These are phyloP conservation scores for Ceratobasidium sp. DNA, from an alignment of 1,284 basidiomycete genomes.

Conservation along the genomic window DNA sequence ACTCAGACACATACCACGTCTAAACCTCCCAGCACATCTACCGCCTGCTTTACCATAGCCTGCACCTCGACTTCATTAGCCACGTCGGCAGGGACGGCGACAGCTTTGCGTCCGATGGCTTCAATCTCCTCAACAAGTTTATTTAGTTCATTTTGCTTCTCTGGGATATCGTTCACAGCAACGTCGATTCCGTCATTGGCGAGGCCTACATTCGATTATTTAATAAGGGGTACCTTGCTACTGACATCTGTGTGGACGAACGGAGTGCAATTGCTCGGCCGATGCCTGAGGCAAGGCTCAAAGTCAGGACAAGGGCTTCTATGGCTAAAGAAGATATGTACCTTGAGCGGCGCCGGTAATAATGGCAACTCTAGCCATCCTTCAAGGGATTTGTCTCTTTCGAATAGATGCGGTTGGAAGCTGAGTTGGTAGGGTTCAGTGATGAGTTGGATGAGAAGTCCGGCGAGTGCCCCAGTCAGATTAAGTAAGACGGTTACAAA, in stretches of 20 bases:
- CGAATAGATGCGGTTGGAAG: no score
- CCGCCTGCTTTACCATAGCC: slow-evolving; percentile 44
- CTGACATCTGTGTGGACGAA: background rate
- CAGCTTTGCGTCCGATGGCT: slow-evolving; percentile 46
- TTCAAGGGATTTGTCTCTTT: no score
- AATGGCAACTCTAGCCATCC: slow-evolving; percentile 52
- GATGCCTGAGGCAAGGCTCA: no score
- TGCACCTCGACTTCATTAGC: slow-evolving; percentile 48
- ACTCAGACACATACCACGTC: slow-evolving; percentile 9
- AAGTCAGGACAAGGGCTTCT: background rate
- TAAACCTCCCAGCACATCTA: slow-evolving; percentile 45
- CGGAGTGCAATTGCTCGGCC: slow-evolving; percentile 58
- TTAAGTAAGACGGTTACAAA: no score
- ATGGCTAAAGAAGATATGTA: background rate
- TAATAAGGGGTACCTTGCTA: background rate
- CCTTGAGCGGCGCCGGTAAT: slow-evolving; percentile 59
- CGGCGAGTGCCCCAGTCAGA: no score
- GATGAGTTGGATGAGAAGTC: background rate
- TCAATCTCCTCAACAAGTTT: slow-evolving; percentile 39
- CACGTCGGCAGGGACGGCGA: slow-evolving; percentile 47
- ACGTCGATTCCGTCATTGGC: slow-evolving; percentile 58
- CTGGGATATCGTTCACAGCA: slow-evolving; percentile 56
- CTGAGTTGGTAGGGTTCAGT: background rate
- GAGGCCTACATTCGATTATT: slow-evolving; percentile 48
- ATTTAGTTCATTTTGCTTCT: slow-evolving; percentile 49